Base-by-base conservation (phyloP, 2,329 filamentous ascomycete species). In the Macrophomina pseudophaseolina region DNA sequence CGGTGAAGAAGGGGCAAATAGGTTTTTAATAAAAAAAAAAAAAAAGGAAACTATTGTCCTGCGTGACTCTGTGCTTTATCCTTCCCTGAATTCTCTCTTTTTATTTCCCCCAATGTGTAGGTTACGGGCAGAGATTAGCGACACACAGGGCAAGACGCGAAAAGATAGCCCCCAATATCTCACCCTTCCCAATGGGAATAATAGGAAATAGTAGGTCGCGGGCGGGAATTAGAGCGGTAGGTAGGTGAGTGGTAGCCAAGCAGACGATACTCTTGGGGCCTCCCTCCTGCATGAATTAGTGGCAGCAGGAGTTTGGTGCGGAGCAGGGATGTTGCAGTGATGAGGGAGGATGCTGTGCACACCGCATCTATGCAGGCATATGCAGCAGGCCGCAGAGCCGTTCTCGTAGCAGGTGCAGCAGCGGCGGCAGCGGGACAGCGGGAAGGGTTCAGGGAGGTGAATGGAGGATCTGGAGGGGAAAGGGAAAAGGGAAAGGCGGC, bases 341-440 rank as follows among this genome's bases (percentile, higher is more conserved):
- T 23, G 38, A 40, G 38, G 14, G 38, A 8, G 16, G 12, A 44
- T 9, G 42, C 9, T 44, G 7, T 30, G 52, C 52, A 54, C 52
- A 54, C 32, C 52, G 52, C 52, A 54, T 4, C 52, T 14, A 51
- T 12, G 30, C 49, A 53, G 30, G 49, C 49, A 53, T 53, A 54
- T 54, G 52, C 52, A 23, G 23, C 23, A 54, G 52, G 52, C 52
- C 52, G 52, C 52, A 54, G 52, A 54, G 52, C 52, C 52, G 52
- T 54, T 54, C 18, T 44, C 52, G 52, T 33, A 53, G 12, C 51
- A 23, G 23, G 23, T 23, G 23, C 23, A 23, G 23, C 23, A 23
- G 23, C 23, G 23, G 23, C 23, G 23, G 52, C 52, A 38, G 16
- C 52, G 49, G 30, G 30, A 52, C 28, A 3, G 28, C 49, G 30